phyloP scores from a whole-genome alignment of 2,329 filamentous ascomycete species.

The Ophiostoma piceae region DNA sequence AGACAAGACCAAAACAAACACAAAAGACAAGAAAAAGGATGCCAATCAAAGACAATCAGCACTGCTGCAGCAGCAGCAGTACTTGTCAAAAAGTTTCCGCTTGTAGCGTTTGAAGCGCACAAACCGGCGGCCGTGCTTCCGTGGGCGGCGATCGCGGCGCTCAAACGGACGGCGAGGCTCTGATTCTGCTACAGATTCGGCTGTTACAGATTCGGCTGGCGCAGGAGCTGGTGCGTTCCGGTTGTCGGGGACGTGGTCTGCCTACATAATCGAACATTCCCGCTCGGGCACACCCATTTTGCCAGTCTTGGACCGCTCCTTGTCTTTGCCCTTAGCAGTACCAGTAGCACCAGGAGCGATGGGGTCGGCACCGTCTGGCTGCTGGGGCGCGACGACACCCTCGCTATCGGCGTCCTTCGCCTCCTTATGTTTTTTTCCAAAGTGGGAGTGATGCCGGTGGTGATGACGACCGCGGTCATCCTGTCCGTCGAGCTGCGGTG shows the following conservation, averaged over 20 bases:
- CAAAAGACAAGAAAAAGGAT: not conserved
- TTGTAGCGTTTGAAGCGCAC: slow-evolving; percentile 9
- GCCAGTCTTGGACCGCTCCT: slow-evolving; percentile 27
- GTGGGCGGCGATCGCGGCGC: not conserved
- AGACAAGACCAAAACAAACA: not conserved
- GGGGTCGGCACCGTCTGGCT: not conserved
- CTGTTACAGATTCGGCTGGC: too few relatives aligned
- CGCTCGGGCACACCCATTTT: slow-evolving; percentile 32
- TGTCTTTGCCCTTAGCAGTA: slow-evolving; percentile 27
- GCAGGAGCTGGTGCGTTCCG: not conserved
- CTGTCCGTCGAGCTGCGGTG: slow-evolving; percentile 15
- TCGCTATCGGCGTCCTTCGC: slow-evolving; percentile 7
- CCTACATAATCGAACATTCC: slow-evolving; percentile 34
- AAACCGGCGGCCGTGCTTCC: not conserved
- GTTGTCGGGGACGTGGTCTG: not conserved
- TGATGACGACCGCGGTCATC: slow-evolving; percentile 18
- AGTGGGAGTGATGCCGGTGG: slow-evolving; percentile 27
- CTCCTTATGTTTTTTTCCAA: slow-evolving; percentile 24
- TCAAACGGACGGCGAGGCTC: not conserved
- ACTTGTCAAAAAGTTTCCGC: not conserved
- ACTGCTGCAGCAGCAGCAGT: not conserved
- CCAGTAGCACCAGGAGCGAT: not conserved
- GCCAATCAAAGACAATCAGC: not conserved
- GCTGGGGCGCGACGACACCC: not conserved
- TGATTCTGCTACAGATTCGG: not conserved